Evolutionary conservation across 495 filamentous ascomycete species (phyloP).

Genomic region (Neurospora sp.): DNA sequence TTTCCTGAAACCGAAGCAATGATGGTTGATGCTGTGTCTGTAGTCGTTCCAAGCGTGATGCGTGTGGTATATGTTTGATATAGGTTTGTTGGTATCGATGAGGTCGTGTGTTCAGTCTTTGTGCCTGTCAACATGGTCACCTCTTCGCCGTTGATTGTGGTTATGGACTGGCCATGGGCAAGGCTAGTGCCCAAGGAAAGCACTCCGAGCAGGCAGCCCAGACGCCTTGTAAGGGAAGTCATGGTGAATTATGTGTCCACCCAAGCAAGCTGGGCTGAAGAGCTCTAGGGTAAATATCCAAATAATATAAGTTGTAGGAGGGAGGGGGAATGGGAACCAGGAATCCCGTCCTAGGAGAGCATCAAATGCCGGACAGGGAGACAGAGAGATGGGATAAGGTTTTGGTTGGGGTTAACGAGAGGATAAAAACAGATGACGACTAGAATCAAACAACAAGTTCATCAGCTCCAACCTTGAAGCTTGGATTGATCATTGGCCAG

Average conservation of each 20-base stretch:
- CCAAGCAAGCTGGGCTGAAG: neutral
- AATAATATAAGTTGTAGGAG: neutral
- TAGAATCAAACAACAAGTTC: neutral
- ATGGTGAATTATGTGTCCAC: neutral
- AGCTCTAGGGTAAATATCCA: neutral
- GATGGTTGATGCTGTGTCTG: neutral
- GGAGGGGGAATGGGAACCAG: neutral
- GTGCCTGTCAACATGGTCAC: constrained; percentile 31
- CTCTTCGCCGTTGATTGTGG: constrained; percentile 5
- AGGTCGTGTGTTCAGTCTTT: constrained; percentile 13
- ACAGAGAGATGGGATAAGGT: neutral
- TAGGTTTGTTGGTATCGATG: constrained; percentile 23
- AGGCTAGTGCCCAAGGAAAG: neutral
- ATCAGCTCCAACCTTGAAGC: neutral
- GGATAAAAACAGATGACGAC: neutral
- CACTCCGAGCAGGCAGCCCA: neutral
- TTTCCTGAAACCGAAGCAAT: constrained; percentile 28
- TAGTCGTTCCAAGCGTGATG: constrained; percentile 24
- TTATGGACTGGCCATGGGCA: constrained; percentile 1
- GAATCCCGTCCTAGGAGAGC: neutral
- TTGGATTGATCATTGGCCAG: neutral
- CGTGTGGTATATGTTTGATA: constrained; percentile 30
- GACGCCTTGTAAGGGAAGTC: neutral
- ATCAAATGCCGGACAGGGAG: neutral
- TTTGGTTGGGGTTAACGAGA: neutral